A percentile compares a stretch with the other conserved stretches of the same genome.
Evolutionary conservation across 139 green algal genomes (phyloP).

Genomic region (Chlorella sp.): DNA sequence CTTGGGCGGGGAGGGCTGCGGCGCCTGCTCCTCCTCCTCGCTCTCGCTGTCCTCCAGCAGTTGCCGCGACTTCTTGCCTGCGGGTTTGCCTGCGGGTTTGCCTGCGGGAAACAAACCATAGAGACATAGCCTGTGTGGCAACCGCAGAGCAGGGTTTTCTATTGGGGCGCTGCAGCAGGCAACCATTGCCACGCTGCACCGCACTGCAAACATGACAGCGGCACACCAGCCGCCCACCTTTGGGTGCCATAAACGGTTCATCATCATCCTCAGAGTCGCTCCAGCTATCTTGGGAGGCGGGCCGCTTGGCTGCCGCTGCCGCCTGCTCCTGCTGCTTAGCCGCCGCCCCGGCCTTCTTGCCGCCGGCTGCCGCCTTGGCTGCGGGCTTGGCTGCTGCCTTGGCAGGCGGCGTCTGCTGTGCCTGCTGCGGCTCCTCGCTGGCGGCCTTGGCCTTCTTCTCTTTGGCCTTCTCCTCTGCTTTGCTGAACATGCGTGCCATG

Average conservation of each 20-base stretch:
- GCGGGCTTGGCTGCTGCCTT: conserved; percentile 2
- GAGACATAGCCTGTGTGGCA: no score
- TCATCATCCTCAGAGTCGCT: conserved; percentile 1
- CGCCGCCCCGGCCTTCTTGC: neutral
- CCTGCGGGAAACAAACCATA: no score
- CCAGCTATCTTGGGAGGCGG: neutral
- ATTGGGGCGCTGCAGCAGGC: neutral
- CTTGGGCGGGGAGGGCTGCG: conserved; percentile 13
- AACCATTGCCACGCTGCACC: neutral
- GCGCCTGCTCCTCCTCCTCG: conserved; percentile 17
- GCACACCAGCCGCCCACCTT: conserved; percentile 1
- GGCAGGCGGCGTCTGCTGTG: neutral
- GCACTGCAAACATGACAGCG: neutral
- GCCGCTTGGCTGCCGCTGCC: neutral
- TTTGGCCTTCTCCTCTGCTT: conserved; percentile 3
- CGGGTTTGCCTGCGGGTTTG: no score
- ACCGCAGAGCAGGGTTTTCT: no score
- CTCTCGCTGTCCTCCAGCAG: conserved; percentile 32
- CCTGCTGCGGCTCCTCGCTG: neutral
- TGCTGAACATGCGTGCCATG: conserved; percentile 9
- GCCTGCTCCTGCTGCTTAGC: neutral
- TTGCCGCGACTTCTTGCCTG: conserved; percentile 32
- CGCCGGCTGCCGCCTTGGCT: conserved; percentile 10
- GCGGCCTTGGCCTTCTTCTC: neutral
- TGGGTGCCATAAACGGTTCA: neutral